Evolutionary conservation across 2,329 filamentous ascomycete genomes (phyloP), one percentile per base, ranked within the genome.

Genomic region (Sclerotinia spermophila): DNA sequence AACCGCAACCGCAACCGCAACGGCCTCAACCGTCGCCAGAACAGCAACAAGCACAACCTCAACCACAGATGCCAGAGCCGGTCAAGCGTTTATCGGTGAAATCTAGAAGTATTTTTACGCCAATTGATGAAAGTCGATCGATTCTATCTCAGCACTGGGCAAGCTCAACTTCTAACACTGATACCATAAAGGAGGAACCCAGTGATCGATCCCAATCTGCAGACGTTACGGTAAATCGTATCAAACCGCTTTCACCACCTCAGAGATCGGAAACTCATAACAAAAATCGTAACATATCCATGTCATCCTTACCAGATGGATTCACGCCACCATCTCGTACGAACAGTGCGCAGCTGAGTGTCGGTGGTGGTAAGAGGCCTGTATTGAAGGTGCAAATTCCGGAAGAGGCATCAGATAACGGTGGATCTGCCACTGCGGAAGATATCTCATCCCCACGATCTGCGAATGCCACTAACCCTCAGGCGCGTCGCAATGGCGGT

Each of bases 301-400:
- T 74, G 65, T 72, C 72, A 38, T 86, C 87, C 38, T 83, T 89
- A 6, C 86, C 91, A 0, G 90, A 93, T 51, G 87, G 83, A 0
- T 87, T 93, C 74, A 87, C 89, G 15, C 91, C 92, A 10, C 92
- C 93, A 0, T 90, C 90, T 30, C 87, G 93, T 51, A 89, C 92
- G n/a, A 94, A 92, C 78, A 96, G 92, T 74, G 82, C 91, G 71
- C 88, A 90, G 74, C 83, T 87, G 35, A 71, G 70, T 42, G 70
- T 40, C 82, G 85, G 72, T 17, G 88, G 87, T 69, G 89, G 88
- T 13, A 89, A 92, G 77, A 87, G 94, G 69, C 96, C 96, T 3
- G 88, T 93, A 68, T 84, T 99, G 61, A 97, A 93, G 76, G 93
- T 99, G 6, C 94, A 97, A 78, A 99, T 99, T 77, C 96, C 96